Base-by-base conservation (phyloP, 2,329 filamentous ascomycete genomes). In the Chlorencoelia australis region DNA sequence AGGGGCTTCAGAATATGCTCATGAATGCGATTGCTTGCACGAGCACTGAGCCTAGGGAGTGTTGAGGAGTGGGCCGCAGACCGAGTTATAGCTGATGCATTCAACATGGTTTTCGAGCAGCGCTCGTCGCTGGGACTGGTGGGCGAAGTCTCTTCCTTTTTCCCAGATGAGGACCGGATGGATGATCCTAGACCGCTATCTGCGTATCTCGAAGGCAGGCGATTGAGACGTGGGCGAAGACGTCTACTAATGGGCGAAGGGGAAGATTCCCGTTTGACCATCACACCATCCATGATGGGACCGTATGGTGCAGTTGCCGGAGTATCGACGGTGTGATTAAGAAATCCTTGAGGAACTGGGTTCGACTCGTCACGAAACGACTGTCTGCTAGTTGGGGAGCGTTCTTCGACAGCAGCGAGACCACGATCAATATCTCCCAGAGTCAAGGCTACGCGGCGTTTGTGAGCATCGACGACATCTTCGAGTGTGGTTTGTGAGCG, bases 111-210 rank as follows among this genome's bases (percentile, higher is more conserved):
- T 50, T 65, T 67, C 42, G 53, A 41, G 20, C 69, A 46, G 20
- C 40, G 27, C 13, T 50, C 47, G 4, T 67, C 57, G 42, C 62
- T 64, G 45, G 60, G 59, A 29, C 39, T 49, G 14, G 45, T 45
- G 45, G 60, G 65, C 47, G 57, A 59, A 54, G 52, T 44, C 40
- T 48, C 50, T 47, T 64, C 58, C 56, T 74, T 71, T 46, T 73
- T 67, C 38, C 63, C 65, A 37, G 62, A 59, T 21, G 65, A 69
- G 31, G 75, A 82, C 42, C 68, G 73, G 52, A 94, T 69, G 27
- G 87, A 94, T 28, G 85, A 82, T 35, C 88, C 88, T 45, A 95
- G 68, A 36, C 86, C 88, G 58, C 87, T 94, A 64, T 95, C 88
- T 11, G 85, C 91, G 53, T 77, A 73, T 54, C 78, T 71, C 28